Evolutionary conservation across 257 asterid genomes (phyloP).

Genomic region (Fraxinus quadrangulata): DNA sequence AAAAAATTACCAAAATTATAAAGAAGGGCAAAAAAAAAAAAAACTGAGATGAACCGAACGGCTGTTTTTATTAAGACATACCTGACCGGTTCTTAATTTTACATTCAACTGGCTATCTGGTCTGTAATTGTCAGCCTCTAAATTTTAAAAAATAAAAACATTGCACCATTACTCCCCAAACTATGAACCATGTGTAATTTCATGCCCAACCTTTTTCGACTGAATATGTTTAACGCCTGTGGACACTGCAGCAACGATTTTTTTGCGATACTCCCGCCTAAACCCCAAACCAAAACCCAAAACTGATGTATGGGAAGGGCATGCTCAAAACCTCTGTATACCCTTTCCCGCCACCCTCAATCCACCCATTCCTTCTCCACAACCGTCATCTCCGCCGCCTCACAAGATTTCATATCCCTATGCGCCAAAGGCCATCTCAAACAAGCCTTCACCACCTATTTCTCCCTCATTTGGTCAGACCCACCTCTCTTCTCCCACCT

Average conservation of each 20-base stretch:
- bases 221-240: not conserved
- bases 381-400: constrained; percentile 21
- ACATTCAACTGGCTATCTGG: too few species aligned
- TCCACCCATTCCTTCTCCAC: constrained; percentile 30
- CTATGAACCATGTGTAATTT: not conserved
- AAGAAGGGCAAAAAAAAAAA: too few species aligned
- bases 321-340: constrained; percentile 25
- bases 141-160: too few species aligned
- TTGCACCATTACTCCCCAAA: not conserved
- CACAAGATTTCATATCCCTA: constrained; percentile 41
- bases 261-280: not conserved
- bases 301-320: constrained; percentile 38
- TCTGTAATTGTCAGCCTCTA: too few species aligned
- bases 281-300: not conserved
- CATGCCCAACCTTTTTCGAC: not conserved
- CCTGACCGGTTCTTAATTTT: too few species aligned
- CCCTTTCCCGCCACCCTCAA: constrained; percentile 33
- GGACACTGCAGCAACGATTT: not conserved
- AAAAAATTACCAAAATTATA: too few species aligned
- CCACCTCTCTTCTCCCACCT: constrained; percentile 64
- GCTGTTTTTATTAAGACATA: too few species aligned
- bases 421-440: constrained; percentile 54
- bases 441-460: constrained; percentile 53
- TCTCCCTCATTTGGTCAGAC: constrained; percentile 46
- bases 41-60: too few species aligned